Conservation (phyloP, 2,329 filamentous ascomycete genomes). For the Fonsecaea multimorphosa region DNA sequence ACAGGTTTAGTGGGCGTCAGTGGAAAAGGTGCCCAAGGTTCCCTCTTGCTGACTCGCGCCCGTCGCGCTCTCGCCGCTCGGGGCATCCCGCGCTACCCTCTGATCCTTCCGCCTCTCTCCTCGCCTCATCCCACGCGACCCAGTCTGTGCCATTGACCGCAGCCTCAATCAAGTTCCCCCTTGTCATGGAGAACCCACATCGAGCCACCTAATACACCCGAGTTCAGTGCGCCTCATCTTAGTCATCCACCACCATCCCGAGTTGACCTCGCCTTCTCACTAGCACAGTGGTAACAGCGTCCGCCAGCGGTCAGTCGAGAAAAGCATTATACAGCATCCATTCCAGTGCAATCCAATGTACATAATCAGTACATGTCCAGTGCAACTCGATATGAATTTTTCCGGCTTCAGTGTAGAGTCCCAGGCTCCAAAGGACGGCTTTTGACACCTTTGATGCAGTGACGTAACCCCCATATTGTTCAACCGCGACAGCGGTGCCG, state of each 20-base stretch:
- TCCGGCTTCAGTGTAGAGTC: not conserved
- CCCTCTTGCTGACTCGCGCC: too few species aligned
- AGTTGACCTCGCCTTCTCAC: not conserved
- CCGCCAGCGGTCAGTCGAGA: not conserved
- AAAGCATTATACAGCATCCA: not conserved
- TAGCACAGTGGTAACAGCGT: not conserved
- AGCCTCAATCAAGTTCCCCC: too few species aligned
- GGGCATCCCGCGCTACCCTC: not conserved
- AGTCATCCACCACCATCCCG: not conserved
- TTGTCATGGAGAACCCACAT: not conserved
- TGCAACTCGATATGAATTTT: not conserved
- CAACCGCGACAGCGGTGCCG: not conserved
- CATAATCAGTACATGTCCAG: conserved; percentile 1
- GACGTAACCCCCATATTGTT: not conserved
- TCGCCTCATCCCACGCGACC: not conserved
- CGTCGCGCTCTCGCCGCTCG: too few species aligned
- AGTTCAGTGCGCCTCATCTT: not conserved
- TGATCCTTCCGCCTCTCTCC: not conserved
- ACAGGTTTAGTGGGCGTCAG: too few species aligned
- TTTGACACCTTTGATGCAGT: not conserved
- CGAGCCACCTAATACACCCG: not conserved
- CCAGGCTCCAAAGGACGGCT: not conserved
- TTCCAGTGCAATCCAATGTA: not conserved
- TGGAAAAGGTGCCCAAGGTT: too few species aligned
- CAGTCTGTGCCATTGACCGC: not conserved